Evolutionary conservation across 768 basidiomycete genomes (phyloP), one percentile per base, ranked within the genome.

Genomic region (Ephemerocybe angulata): DNA sequence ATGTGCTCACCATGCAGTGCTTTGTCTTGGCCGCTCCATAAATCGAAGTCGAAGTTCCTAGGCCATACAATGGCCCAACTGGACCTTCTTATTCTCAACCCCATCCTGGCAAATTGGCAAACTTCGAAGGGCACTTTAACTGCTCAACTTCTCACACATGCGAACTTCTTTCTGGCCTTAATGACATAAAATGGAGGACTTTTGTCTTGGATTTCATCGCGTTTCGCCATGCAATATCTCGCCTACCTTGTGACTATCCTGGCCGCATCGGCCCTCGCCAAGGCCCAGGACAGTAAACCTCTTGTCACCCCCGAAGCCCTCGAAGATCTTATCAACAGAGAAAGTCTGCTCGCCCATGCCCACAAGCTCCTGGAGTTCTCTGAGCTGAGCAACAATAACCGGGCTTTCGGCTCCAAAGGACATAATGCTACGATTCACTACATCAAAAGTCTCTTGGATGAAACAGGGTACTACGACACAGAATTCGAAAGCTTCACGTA

Each of bases 361-460:
- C 53, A 60, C 21, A 57, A 67, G 17, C 59, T 70, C 47, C 60
- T 62, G 50, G 41, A 61, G 22, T 70, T 68, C 51, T 62, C 66
- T n/a, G 54, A 65, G 31, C 60, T 65, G 40, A 63, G 63, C 13
- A 51, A 46, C n/a, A 29, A 48, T 17, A 70, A 64, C 15, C 66
- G 70, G 21, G 63, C 62, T 12, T 69, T 69, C 31, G 70, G 67
- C 11, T 64, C 64, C 13, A 58, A 52, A 19, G 68, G 67, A 7
- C 67, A 69, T 46, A 65, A 68, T 43, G 63, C 67, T n/a, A 66
- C 66, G 17, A 54, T 66, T 22, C 52, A 60, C 12, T 71, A 71
- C 53, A 62, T 71, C 56, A 65, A 65, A 52, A 54, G 54, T 24
- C 50, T 63, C 22, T 60, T 70, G 22, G 67, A 67, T 46, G 53